Evolutionary conservation across 345 rosid genomes (phyloP), one percentile per base, ranked within the genome.

Genomic region (Pseudoturritis turrita): DNA sequence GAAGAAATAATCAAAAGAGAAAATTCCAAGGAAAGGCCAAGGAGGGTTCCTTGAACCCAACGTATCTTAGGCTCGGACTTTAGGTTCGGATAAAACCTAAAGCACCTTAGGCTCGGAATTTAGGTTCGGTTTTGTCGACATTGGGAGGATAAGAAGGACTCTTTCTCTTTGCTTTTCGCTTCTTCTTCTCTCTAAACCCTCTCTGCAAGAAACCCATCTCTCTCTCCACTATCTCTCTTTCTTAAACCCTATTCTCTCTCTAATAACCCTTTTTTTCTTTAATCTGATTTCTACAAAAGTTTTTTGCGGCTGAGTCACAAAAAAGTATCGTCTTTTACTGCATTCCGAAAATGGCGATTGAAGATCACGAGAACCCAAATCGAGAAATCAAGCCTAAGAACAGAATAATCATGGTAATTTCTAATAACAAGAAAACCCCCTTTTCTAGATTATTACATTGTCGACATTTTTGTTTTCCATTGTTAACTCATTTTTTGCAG

Each of bases 311-410:
- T 61, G 66, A 58, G 45, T 56, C 60, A 18, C 11, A 12, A 4
- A 69, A 61, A 62, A 72, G 68, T 60, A 21, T 0, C 2, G 33
- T 61, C 43, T 61, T 75, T 68, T 43, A 12, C 70, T 35, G 25
- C 74, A 67, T 61, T 75, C 18, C 19, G 80, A 76, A 81, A 82
- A 89, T 91, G 97, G 93, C 96, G 85, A 89, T 91, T 85, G 93
- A 83, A 39, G 81, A 85, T 70, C 85, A 89, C 40, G 89, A 89
- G 45, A 70, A 88, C 70, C 62, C 96, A 41, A 87, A 75, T 68
- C 85, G 85, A 57, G 88, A 85, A 83, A 77, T 86, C 84, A 87
- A 81, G 61, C 89, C 93, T 43, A 83, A 80, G 76, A 86, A 80
- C 75, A 78, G 88, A 36, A 78, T 84, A 85, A 75, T 83, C 79